These are phyloP conservation scores for Aspergillus clavatus DNA, from an alignment of 2,329 filamentous ascomycete genomes.

Conservation along the genomic window DNA sequence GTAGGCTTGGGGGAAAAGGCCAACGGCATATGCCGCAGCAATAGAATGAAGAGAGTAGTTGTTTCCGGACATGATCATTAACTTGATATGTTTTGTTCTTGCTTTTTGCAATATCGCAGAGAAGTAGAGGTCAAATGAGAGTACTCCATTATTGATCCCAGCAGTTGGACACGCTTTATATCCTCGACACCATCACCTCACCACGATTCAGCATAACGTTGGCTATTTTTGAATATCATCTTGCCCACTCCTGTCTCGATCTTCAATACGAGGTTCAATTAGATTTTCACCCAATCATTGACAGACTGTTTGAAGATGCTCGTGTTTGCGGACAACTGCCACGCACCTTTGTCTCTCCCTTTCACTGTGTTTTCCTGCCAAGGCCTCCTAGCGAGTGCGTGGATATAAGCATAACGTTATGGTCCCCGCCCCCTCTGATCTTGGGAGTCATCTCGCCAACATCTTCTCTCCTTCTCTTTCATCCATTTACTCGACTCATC, in stretches of 20 bases:
- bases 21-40: constrained; percentile 27
- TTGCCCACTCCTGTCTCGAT: too few species aligned
- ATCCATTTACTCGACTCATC: background rate
- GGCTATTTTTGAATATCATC: too few species aligned
- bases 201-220: too few species aligned
- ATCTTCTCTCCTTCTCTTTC: background rate
- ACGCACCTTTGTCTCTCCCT: background rate
- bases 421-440: background rate
- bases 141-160: too few species aligned
- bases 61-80: constrained; percentile 10
- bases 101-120: too few species aligned
- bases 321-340: background rate
- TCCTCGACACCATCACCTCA: background rate
- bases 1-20: constrained; percentile 28
- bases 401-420: constrained; percentile 7
- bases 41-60: constrained; percentile 32
- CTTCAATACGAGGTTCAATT: too few species aligned
- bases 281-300: background rate
- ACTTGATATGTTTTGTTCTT: background rate
- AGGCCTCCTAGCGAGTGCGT: background rate
- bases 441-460: background rate
- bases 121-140: too few species aligned
- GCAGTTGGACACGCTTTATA: background rate
- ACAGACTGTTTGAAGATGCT: background rate
- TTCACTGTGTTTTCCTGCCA: background rate